Base-by-base conservation (phyloP, 2,329 filamentous ascomycete species). In the Mycosphaerella arachidis region DNA sequence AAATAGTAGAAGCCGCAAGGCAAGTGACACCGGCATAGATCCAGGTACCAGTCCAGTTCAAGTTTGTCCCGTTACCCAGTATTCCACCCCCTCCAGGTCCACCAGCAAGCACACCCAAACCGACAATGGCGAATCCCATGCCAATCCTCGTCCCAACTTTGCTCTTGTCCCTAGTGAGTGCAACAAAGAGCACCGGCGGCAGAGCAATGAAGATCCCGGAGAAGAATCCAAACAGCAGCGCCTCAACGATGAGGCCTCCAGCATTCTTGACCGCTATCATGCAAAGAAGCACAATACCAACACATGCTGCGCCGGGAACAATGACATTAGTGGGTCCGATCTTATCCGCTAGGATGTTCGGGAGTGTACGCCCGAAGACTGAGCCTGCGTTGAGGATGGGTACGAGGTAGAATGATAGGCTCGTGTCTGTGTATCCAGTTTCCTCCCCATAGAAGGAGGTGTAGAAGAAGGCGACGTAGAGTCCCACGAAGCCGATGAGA, bases 51-150 rank as follows among this genome's bases (percentile, higher is more conserved):
- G 65, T 68, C 75, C 75, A 87, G 81, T 69, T 85, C 82, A 60
- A 77, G 62, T 81, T 83, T 7, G 83, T 84, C 9, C 84, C 84
- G 40, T 84, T 84, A 61, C 85, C 79, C 3, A 86, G 73, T 50
- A 97, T 87, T 0, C 81, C 81, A 58, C 71, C 76, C n/a, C 66
- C 74, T 24, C 67, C 69, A 0, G 76, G 75, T 0, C 73, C 71
- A 18, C 72, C 76, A 13, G 67, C 66, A 12, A 79, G 57, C 6
- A 73, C 62, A 10, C 73, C 76, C 1, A 78, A 59, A 0, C 67
- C 69, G 10, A 69, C 61, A 1, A 75, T 66, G 1, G 70, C 70
- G 59, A 73, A 78, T 0, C 72, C 73, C 59, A 63, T 61, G 37
- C 58, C 58, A 24, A 61, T 65, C n/a, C 65, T 45, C 10, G 65